Evolutionary conservation across 352 stramenopile genomes (phyloP).

Genomic region (Globisporangium nodosum): DNA sequence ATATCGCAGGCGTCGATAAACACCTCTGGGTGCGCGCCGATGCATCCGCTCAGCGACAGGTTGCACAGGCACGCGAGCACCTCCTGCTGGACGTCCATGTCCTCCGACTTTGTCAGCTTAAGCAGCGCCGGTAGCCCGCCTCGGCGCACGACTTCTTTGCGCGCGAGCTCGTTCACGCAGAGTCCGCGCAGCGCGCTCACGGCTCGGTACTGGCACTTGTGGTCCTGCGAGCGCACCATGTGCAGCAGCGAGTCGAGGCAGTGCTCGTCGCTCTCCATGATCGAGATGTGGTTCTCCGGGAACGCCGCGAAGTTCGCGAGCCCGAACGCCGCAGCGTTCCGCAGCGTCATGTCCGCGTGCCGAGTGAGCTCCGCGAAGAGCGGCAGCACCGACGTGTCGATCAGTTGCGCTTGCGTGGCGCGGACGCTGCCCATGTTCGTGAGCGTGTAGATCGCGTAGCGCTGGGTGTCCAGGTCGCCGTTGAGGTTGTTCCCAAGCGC

Average conservation of each 20-base stretch:
- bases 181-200: conserved; percentile 90
- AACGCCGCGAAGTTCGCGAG: conserved; percentile 94
- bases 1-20: conserved; percentile 91
- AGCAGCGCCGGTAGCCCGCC: conserved; percentile 88
- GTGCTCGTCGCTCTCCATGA: conserved; percentile 50
- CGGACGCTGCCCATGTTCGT: conserved; percentile 90
- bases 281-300: conserved; percentile 82
- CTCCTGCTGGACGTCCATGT: conserved; percentile 95
- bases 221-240: conserved; percentile 53
- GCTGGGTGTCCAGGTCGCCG: conserved; percentile 88
- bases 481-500: conserved; percentile 81
- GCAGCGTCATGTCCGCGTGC: conserved; percentile 76
- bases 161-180: conserved; percentile 81
- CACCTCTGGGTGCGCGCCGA: conserved; percentile 84
- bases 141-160: conserved; percentile 85
- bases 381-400: conserved; percentile 67
- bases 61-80: conserved; percentile 97
- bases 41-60: conserved; percentile 92
- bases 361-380: conserved; percentile 71
- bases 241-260: conserved; percentile 56
- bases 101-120: conserved; percentile 85
- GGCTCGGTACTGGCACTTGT: conserved; percentile 86
- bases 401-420: conserved; percentile 78
- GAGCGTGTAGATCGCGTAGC: conserved; percentile 91
- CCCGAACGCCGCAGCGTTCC: conserved; percentile 88